These are phyloP conservation scores for Triticum monococcum DNA, from an alignment of 176 grass and related monocot species.

Conservation along the genomic window DNA sequence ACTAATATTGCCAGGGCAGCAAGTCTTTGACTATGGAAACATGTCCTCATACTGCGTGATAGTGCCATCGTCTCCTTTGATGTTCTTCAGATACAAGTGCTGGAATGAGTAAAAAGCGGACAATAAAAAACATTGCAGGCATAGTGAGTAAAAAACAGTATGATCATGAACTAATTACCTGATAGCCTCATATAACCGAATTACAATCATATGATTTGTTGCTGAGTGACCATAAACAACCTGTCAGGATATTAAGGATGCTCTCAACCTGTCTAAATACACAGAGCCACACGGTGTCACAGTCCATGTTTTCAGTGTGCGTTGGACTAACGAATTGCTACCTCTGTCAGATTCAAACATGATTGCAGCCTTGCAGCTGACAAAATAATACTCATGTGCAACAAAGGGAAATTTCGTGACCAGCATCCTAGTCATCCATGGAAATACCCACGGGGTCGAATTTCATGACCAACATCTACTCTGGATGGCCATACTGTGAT, in stretches of 20 bases:
- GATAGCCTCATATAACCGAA: not conserved
- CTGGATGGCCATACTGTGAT: not conserved
- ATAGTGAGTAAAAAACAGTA: not conserved
- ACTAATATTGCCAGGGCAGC: too few species aligned
- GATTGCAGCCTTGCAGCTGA: not conserved
- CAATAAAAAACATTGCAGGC: not conserved
- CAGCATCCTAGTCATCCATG: too few species aligned
- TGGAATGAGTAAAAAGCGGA: not conserved
- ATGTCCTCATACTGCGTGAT: too few species aligned
- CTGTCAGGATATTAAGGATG: not conserved
- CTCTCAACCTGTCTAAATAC: not conserved
- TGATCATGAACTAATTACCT: not conserved
- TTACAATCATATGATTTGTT: not conserved
- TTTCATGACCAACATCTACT: too few species aligned
- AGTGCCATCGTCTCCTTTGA: too few species aligned
- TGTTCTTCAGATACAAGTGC: constrained; percentile 1
- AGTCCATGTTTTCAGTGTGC: not conserved
- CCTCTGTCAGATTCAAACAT: not conserved
- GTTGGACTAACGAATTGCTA: not conserved
- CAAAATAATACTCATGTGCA: not conserved
- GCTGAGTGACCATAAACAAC: not conserved
- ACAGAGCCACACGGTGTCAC: too few species aligned
- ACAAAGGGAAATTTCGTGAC: too few species aligned
- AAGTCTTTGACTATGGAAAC: too few species aligned
- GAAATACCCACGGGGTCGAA: too few species aligned